These are phyloP conservation scores for Agrocybe praecox DNA, from an alignment of 768 basidiomycete genomes.

Conservation along the genomic window DNA sequence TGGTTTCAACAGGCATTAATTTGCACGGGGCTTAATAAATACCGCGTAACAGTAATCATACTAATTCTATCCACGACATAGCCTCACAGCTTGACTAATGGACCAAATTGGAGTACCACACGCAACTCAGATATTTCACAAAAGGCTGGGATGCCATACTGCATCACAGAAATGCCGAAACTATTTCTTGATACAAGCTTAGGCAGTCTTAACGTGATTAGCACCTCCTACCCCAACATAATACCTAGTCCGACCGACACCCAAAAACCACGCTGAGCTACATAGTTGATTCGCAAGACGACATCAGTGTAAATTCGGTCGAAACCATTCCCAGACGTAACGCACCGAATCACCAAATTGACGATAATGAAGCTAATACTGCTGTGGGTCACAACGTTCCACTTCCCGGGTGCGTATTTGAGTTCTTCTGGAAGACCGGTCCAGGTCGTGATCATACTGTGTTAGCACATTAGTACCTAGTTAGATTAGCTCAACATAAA, in stretches of 20 bases:
- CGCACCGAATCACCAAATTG: neutral
- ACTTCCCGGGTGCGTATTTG: neutral
- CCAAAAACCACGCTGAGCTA: neutral
- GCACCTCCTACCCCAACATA: neutral
- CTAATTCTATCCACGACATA: too few species aligned
- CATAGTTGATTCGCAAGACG: too few species aligned
- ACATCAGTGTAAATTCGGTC: neutral
- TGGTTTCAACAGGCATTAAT: too few species aligned
- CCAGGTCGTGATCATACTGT: neutral
- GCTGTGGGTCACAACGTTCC: neutral
- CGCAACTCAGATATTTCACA: too few species aligned
- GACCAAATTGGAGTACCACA: too few species aligned
- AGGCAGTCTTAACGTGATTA: too few species aligned
- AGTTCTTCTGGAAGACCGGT: neutral
- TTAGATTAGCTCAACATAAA: neutral
- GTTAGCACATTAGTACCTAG: neutral
- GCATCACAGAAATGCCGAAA: too few species aligned
- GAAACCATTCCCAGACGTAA: neutral
- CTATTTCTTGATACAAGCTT: too few species aligned
- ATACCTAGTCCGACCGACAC: neutral
- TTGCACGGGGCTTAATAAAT: too few species aligned
- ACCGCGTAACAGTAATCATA: too few species aligned
- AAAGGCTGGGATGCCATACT: too few species aligned
- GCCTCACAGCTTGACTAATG: too few species aligned
- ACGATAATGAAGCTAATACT: neutral